Conservation (phyloP, 2,329 filamentous ascomycete genomes). For the Colletotrichum sp. region DNA sequence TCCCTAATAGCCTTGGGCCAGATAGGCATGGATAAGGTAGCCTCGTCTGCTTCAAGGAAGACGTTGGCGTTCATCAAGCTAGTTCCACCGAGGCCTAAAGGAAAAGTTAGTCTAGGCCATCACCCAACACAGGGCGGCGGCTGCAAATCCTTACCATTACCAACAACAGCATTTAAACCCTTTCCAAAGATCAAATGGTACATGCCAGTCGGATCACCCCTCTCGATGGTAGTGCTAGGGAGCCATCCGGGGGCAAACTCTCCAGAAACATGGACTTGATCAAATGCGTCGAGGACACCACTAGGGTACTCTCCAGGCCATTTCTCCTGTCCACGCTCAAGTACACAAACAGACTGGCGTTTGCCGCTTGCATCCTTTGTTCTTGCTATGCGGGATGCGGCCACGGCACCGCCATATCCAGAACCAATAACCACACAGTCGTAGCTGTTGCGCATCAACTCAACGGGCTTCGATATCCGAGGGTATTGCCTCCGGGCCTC, state of each 20-base stretch:
- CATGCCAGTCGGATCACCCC: constrained; percentile 63
- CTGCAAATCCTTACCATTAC: constrained; percentile 50
- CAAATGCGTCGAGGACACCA: constrained; percentile 47
- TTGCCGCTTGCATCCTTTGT: constrained; percentile 39
- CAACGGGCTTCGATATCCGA: constrained; percentile 60
- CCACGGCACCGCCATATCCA: constrained; percentile 71
- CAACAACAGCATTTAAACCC: constrained; percentile 67
- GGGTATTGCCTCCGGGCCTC: constrained; percentile 43
- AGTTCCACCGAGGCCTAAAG: constrained; percentile 65
- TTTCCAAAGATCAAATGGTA: constrained; percentile 68
- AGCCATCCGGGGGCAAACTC: constrained; percentile 49
- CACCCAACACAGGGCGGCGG: not conserved
- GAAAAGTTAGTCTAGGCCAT: not conserved
- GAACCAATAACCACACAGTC: constrained; percentile 73
- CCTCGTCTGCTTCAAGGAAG: constrained; percentile 63
- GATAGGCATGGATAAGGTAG: constrained; percentile 54
- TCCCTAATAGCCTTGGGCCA: constrained; percentile 66
- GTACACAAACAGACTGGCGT: constrained; percentile 63
- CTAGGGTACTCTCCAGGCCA: constrained; percentile 72
- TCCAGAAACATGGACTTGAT: constrained; percentile 63
- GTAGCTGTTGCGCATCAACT: constrained; percentile 62
- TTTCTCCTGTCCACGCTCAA: constrained; percentile 68
- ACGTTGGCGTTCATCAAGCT: constrained; percentile 73
- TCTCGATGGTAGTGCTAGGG: constrained; percentile 45
- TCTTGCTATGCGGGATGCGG: constrained; percentile 68